Evolutionary conservation across 768 basidiomycete genomes (phyloP), one percentile per base, ranked within the genome.

Genomic region (Pisolithus microcarpus): DNA sequence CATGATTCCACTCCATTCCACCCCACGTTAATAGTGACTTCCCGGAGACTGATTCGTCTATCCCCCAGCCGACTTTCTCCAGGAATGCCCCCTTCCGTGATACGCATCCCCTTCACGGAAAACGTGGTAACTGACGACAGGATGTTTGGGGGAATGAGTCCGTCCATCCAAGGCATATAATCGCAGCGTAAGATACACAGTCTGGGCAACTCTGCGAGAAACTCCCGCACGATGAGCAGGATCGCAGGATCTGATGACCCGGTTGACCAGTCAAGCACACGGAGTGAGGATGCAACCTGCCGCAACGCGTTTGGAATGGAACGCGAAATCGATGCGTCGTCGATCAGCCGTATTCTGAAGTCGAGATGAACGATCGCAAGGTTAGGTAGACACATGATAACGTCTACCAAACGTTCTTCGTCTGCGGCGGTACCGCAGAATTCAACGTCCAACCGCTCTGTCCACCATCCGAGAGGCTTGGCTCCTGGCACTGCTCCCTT

Each of bases 401-500:
- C 31, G 8, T 53, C 16, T 0, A 56, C 44, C 0, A 66, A 54
- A 13, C 38, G 38, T 2, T 54, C 44, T 2, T 58, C 58, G 7
- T 30, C 40, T 8, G 37, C 13, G 2, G 47, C 37, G 4, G 45
- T 46, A 28, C 63, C 58, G 24, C 57, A 56, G 7, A 62, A 48
- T 23, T 50, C 58, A 10, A 67, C 47, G 44, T 65, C 65, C 16
- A 66, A 40, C 37, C 65, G 58, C 15, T 58, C 45, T 15, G 60
- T 56, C 37, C 55, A 58, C 26, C 54, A 57, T 7, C 65, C 64
- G 5, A 67, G 28, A 9, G 57, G 54, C 21, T 36, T 45, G 8
- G 31, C 21, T 37, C 58, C 23, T 4, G 24, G 26, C 7, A 62
- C 5, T 7, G 54, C 54, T 4, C 56, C 50, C 30, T 52, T 48